Evolutionary conservation across 2,329 filamentous ascomycete genomes (phyloP).

Genomic region (Colletotrichum tamarilloi): DNA sequence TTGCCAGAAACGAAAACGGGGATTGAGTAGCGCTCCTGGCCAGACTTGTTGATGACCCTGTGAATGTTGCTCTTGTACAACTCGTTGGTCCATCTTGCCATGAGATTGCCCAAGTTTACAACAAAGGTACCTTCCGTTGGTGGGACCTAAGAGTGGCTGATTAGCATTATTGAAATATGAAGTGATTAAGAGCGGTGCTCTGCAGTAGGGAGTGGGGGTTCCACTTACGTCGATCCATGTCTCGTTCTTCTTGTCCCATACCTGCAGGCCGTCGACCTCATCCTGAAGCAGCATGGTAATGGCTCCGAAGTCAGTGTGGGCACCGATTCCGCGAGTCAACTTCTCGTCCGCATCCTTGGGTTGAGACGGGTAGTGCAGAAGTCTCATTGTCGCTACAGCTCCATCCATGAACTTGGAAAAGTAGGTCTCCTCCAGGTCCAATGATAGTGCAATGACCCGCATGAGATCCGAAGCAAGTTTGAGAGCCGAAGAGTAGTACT

Average conservation of each 20-base stretch:
- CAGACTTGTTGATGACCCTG: slow-evolving; percentile 64
- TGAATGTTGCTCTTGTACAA: slow-evolving; percentile 65
- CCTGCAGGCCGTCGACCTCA: slow-evolving; percentile 60
- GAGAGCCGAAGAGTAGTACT: slow-evolving; percentile 53
- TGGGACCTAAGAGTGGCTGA: slow-evolving; percentile 45
- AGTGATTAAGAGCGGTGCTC: neutral
- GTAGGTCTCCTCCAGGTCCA: slow-evolving; percentile 52
- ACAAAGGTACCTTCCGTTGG: slow-evolving; percentile 59
- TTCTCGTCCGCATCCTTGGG: slow-evolving; percentile 45
- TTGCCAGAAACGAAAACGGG: slow-evolving; percentile 68
- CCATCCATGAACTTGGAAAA: slow-evolving; percentile 57
- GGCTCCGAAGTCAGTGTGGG: slow-evolving; percentile 67
- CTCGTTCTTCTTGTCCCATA: slow-evolving; percentile 55
- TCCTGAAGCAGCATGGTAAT: slow-evolving; percentile 67
- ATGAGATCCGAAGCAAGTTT: slow-evolving; percentile 53
- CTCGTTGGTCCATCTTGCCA: slow-evolving; percentile 62
- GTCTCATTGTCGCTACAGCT: slow-evolving; percentile 54
- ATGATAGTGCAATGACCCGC: slow-evolving; percentile 52
- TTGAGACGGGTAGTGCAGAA: slow-evolving; percentile 62
- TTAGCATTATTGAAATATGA: neutral
- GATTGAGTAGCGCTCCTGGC: slow-evolving; percentile 64
- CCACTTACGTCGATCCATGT: slow-evolving; percentile 53
- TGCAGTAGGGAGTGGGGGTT: neutral
- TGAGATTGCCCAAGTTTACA: slow-evolving; percentile 63
- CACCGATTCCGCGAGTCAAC: slow-evolving; percentile 54